A percentile compares a stretch with the other conserved stretches of the same genome.
Evolutionary conservation across 257 asterid genomes (phyloP).

Genomic region (Petunia axillaris): DNA sequence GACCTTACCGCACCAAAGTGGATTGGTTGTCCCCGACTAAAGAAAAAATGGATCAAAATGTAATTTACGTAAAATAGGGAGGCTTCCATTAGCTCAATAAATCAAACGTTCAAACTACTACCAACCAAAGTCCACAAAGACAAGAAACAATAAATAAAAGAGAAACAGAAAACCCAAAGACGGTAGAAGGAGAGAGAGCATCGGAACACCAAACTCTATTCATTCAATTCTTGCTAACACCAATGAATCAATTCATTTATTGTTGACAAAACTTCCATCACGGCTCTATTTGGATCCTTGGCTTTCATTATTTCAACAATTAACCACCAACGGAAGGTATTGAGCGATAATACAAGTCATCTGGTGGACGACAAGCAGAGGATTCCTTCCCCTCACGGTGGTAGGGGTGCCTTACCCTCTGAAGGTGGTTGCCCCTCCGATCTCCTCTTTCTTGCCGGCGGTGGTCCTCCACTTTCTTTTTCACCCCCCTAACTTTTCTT

Average conservation of each 20-base stretch:
- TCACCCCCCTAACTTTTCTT: constrained; percentile 15
- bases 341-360: constrained; percentile 27
- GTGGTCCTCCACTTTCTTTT: constrained; percentile 38
- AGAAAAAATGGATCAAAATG: no score
- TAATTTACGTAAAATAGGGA: no score
- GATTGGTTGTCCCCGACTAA: no score
- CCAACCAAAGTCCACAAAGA: no score
- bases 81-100: no score
- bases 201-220: constrained; percentile 35
- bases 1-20: no score
- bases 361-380: constrained; percentile 56
- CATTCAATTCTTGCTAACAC: background rate
- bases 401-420: constrained; percentile 79
- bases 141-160: no score
- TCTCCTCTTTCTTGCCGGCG: constrained; percentile 75
- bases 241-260: background rate
- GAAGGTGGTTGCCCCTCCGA: constrained; percentile 86
- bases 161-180: no score
- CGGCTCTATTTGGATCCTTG: constrained; percentile 50
- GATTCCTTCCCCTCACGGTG: constrained; percentile 79
- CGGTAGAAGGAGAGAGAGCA: constrained; percentile 35
- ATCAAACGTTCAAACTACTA: no score
- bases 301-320: constrained; percentile 30
- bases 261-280: constrained; percentile 28
- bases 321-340: constrained; percentile 32